Percentiles rank a stretch among this genome's conserved stretches.
phyloP scores from a whole-genome alignment of 176 grass and related monocot genomes.

The Cocos nucifera region DNA sequence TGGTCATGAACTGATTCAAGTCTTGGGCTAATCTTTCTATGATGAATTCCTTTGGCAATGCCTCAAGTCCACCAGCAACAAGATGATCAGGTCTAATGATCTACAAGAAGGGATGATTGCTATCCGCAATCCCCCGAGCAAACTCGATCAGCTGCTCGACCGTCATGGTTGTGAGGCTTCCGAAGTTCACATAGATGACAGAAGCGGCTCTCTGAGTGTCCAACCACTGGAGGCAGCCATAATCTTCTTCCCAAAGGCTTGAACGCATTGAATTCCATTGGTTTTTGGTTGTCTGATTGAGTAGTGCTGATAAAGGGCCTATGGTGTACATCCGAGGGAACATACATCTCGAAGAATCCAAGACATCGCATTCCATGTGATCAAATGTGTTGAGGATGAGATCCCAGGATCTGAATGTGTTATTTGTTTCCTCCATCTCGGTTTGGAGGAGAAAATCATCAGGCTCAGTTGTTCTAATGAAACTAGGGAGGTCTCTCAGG shows the following conservation, averaged over 20 bases:
- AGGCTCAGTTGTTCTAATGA: constrained; percentile 5
- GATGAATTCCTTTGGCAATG: constrained; percentile 1
- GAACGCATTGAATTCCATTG: neutral
- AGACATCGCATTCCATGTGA: constrained; percentile 1
- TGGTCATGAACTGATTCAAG: neutral
- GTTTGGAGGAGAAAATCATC: constrained; percentile 2
- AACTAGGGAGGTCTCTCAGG: constrained; percentile 9
- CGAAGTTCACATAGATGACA: constrained; percentile 10
- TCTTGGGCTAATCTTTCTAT: neutral
- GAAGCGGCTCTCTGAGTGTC: neutral
- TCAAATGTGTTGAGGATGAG: constrained; percentile 16
- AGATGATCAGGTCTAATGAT: neutral
- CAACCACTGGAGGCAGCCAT: neutral
- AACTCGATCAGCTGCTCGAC: constrained; percentile 4
- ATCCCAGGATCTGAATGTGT: neutral
- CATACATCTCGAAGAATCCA: neutral
- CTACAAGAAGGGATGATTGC: constrained; percentile 6
- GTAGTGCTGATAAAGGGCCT: neutral
- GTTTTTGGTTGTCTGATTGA: neutral
- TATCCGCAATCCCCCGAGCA: constrained; percentile 9
- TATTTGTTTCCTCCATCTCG: constrained; percentile 3
- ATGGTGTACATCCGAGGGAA: constrained; percentile 15
- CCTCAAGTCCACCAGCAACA: neutral
- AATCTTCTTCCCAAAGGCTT: constrained; percentile 3
- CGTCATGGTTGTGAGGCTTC: constrained; percentile 8